Conservation (phyloP, 225 moss, liverwort and hornwort species). For the Neckera pumila region DNA sequence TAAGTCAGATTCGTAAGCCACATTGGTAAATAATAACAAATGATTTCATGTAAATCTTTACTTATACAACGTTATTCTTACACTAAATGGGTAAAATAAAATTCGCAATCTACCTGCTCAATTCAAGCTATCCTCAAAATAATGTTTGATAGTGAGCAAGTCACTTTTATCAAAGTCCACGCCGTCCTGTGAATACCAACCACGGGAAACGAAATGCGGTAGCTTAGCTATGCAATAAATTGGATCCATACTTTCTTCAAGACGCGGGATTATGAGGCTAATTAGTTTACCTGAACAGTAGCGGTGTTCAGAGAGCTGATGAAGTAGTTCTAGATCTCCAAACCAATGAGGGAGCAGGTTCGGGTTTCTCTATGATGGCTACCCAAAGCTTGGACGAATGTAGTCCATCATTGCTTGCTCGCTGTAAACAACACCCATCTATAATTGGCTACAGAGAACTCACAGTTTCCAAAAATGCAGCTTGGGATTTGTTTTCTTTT, state of each 20-base stretch:
- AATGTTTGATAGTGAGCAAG: slow-evolving; percentile 8
- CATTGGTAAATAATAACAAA: neutral
- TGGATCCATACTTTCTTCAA: slow-evolving; percentile 13
- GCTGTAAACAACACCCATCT: neutral
- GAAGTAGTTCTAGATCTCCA: neutral
- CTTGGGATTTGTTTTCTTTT: neutral
- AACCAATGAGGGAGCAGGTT: neutral
- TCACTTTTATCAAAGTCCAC: slow-evolving; percentile 24
- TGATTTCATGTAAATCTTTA: slow-evolving; percentile 12
- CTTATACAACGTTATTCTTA: slow-evolving; percentile 4
- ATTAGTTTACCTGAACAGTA: slow-evolving; percentile 32
- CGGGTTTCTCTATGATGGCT: neutral
- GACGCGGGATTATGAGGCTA: slow-evolving; percentile 12
- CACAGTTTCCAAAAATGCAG: neutral
- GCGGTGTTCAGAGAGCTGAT: slow-evolving; percentile 6
- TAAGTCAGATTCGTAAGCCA: neutral
- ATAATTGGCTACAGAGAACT: neutral
- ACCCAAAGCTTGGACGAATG: neutral
- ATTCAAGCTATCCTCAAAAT: neutral
- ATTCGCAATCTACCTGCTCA: neutral
- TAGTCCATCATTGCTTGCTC: neutral
- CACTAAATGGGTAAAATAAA: neutral
- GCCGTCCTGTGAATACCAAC: slow-evolving; percentile 10
- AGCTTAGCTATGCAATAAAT: slow-evolving; percentile 12
- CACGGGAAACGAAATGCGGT: slow-evolving; percentile 6